phyloP scores from a whole-genome alignment of 352 stramenopile genomes.

The Phytopythium oedochilum region DNA sequence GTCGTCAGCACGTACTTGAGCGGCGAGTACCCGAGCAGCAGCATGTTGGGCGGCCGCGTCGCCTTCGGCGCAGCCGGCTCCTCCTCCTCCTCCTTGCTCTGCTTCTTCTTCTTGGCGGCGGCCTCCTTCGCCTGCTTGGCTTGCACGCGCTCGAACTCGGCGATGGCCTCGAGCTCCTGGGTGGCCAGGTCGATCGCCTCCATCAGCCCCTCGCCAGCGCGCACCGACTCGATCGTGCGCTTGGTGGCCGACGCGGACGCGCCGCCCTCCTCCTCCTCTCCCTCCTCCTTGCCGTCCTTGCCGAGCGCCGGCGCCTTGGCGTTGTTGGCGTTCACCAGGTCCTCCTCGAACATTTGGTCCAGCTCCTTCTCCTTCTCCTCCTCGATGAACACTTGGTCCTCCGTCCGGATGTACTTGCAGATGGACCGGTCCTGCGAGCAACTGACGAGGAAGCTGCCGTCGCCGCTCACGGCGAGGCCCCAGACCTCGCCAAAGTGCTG shows the following conservation, averaged over 20 bases:
- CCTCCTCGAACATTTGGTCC: conserved; percentile 94
- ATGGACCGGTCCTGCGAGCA: conserved; percentile 97
- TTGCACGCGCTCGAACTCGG: conserved; percentile 58
- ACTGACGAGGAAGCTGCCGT: conserved; percentile 94
- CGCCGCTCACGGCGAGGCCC: conserved; percentile 86
- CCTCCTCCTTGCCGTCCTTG: conserved; percentile 58
- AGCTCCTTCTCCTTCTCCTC: conserved; percentile 97
- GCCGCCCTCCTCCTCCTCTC: conserved; percentile 23
- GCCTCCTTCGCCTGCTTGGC: conserved; percentile 55
- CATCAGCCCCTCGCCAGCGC: conserved; percentile 89
- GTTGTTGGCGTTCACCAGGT: conserved; percentile 80
- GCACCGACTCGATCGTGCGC: conserved; percentile 91
- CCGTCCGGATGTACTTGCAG: conserved; percentile 95
- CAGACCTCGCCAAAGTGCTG: conserved; percentile 85
- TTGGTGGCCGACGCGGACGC: conserved; percentile 89
- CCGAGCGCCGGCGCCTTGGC: conserved; percentile 50
- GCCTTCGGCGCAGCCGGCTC: conserved; percentile 43
- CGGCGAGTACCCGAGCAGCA: conserved; percentile 94
- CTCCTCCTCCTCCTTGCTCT: conserved; percentile 17
- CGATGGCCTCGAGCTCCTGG: conserved; percentile 87
- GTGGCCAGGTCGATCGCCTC: conserved; percentile 93
- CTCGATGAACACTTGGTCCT: conserved; percentile 96
- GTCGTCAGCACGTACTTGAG: conserved; percentile 93
- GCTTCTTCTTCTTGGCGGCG: conserved; percentile 55
- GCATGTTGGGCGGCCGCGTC: conserved; percentile 83